Conservation (phyloP, 345 rosid genomes). For the Capsella bursapastoris region DNA sequence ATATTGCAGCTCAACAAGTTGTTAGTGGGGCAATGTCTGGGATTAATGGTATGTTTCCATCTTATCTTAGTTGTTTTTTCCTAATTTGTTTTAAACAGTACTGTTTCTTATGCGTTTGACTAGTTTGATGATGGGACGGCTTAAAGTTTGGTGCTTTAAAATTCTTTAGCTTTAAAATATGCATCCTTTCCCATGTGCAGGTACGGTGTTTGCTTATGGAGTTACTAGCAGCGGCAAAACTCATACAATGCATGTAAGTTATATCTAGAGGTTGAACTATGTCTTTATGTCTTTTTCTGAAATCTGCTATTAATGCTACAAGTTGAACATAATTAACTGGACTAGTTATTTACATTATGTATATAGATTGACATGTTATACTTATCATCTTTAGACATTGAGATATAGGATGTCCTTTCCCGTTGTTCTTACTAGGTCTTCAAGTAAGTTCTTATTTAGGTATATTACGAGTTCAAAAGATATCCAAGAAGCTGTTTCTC, state of each 20-base stretch:
- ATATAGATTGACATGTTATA: not conserved
- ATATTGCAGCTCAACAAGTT: constrained; percentile 83
- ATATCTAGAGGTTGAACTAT: constrained; percentile 7
- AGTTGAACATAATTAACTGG: not conserved
- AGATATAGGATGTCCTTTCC: not conserved
- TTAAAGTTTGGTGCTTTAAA: constrained; percentile 16
- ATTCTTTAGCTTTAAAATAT: constrained; percentile 7
- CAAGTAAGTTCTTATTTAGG: constrained; percentile 8
- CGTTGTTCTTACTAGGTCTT: constrained; percentile 1
- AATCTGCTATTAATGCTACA: not conserved
- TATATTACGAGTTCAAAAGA: constrained; percentile 10
- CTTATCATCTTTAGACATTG: not conserved
- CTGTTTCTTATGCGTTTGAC: constrained; percentile 21
- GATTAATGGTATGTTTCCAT: constrained; percentile 62
- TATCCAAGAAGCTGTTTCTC: constrained; percentile 7
- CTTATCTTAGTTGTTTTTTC: not conserved
- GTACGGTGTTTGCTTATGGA: constrained; percentile 98
- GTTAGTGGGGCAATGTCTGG: constrained; percentile 84
- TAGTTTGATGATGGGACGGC: constrained; percentile 23
- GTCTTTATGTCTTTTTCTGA: not conserved
- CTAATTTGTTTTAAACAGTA: not conserved
- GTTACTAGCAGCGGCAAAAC: constrained; percentile 98
- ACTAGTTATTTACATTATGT: not conserved
- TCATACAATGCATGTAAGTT: constrained; percentile 96
- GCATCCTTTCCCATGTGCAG: constrained; percentile 47